Percentiles rank a stretch among this genome's conserved stretches.
Evolutionary conservation across 2,329 filamentous ascomycete genomes (phyloP).

Genomic region (Aspergillus melleus): DNA sequence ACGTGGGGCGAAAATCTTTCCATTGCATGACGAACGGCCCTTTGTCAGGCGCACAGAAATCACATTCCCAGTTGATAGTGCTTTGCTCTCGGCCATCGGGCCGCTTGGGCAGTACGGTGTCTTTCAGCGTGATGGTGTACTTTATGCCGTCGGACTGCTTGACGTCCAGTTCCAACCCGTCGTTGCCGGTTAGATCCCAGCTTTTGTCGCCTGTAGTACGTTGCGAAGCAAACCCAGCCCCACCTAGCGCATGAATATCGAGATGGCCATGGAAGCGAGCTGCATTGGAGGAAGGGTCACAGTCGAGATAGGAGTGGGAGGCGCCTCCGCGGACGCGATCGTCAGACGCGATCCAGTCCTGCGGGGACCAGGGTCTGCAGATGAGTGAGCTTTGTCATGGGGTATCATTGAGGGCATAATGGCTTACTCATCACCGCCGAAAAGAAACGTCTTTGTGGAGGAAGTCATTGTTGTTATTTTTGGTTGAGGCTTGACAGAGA

Average conservation of each 20-base stretch:
- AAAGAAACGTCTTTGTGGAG: slow-evolving; percentile 4
- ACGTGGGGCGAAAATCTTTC: slow-evolving; percentile 68
- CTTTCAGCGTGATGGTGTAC: slow-evolving; percentile 76
- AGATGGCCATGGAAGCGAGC: slow-evolving; percentile 66
- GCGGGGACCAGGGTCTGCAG: slow-evolving; percentile 13
- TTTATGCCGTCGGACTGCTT: slow-evolving; percentile 58
- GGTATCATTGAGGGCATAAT: neutral
- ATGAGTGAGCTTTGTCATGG: neutral
- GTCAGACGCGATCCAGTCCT: slow-evolving; percentile 68
- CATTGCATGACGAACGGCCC: slow-evolving; percentile 60
- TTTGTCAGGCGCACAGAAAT: slow-evolving; percentile 52
- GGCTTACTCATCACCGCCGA: slow-evolving; percentile 16
- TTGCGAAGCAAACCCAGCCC: slow-evolving; percentile 80
- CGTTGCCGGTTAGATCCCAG: slow-evolving; percentile 65
- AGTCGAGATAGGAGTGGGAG: slow-evolving; percentile 56
- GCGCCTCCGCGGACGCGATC: slow-evolving; percentile 75
- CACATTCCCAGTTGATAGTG: slow-evolving; percentile 71
- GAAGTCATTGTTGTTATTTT: neutral
- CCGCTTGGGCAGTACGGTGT: slow-evolving; percentile 59
- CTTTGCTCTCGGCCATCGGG: slow-evolving; percentile 68
- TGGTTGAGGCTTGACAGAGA: neutral
- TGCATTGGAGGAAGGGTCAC: slow-evolving; percentile 32
- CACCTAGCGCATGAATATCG: slow-evolving; percentile 73
- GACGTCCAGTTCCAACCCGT: slow-evolving; percentile 61
- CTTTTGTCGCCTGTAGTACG: slow-evolving; percentile 58